Evolutionary conservation across 2,329 filamentous ascomycete genomes (phyloP), one percentile per base, ranked within the genome.

Genomic region (Metarhizium humberi): DNA sequence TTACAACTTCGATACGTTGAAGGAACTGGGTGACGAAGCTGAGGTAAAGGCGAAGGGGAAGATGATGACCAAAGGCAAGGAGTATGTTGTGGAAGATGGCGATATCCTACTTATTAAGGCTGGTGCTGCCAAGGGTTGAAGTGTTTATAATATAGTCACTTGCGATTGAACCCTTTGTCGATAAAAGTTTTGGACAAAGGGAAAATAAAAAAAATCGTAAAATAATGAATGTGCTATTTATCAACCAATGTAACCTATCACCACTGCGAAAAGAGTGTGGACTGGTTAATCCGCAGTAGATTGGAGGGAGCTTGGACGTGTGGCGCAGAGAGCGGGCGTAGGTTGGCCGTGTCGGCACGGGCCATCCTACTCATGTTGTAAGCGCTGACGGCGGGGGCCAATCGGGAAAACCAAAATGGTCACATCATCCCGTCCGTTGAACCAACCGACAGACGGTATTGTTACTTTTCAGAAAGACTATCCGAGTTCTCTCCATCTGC

Each of bases 61-160:
- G 79, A 73, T 99, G 62, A 89, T 96, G 86, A 97, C 92, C 57
- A 99, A 99, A 81, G 94, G 94, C 69, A 97, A 97, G 78, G 92
- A 97, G 52, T 97, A 99, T 71, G 82, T 92, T 6, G 84, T 94
- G 11, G 85, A 92, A 70, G 90, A 95, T 67, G 90, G 89, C 51
- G 90, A 86, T 61, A 85, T 86, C 63, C 70, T 96, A 63, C 82
- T 96, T 65, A 91, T 96, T 80, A 96, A 96, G 81, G 87, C 87
- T 36, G 88, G 88, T 75, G 88, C 88, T 53, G 88, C 88, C 63
- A 92, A 92, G 80, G 75, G 77, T 60, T 88, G 75, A 71, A 61
- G n/a, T 16, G 7, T 11, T 48, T 30, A 29, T 3, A 11, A 32
- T 48, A 30, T 14, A 18, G 45, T 18, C 20, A 30, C 20, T 30